phyloP scores from a whole-genome alignment of 169 alveolate genomes.

The Plasmodium relictum region DNA sequence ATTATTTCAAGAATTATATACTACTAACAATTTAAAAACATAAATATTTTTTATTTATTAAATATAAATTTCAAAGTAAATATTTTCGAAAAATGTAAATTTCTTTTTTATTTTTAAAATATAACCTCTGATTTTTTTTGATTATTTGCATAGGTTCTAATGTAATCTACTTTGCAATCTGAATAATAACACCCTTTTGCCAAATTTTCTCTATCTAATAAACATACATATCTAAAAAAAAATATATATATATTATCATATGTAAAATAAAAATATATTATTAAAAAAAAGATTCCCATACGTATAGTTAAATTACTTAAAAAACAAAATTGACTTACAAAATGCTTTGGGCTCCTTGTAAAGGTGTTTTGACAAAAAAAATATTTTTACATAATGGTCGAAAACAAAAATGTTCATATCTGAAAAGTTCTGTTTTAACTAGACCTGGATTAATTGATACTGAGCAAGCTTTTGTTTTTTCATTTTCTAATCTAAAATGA shows the following conservation, averaged over 20 bases:
- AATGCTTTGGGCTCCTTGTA: conserved; percentile 75
- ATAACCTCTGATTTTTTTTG: conserved; percentile 46
- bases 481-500: conserved; percentile 45
- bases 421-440: conserved; percentile 42
- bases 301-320: not conserved
- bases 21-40: not conserved
- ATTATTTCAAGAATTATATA: not conserved
- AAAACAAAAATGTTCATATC: conserved; percentile 53
- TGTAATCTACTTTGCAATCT: conserved; percentile 55
- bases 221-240: conserved; percentile 46
- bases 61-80: not conserved
- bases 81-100: not conserved
- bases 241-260: not conserved
- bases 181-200: conserved; percentile 71
- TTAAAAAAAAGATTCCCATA: not conserved
- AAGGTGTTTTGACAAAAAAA: conserved; percentile 43
- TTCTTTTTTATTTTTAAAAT: not conserved
- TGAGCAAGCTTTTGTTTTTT: conserved; percentile 61
- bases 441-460: conserved; percentile 71
- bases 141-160: conserved; percentile 41
- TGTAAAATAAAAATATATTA: not conserved
- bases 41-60: not conserved
- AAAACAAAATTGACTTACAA: conserved; percentile 28
- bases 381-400: conserved; percentile 39
- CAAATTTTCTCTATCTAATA: conserved; percentile 35